These are phyloP conservation scores for Protea cynaroides DNA, from an alignment of 164 flowering plant genomes.

Conservation along the genomic window DNA sequence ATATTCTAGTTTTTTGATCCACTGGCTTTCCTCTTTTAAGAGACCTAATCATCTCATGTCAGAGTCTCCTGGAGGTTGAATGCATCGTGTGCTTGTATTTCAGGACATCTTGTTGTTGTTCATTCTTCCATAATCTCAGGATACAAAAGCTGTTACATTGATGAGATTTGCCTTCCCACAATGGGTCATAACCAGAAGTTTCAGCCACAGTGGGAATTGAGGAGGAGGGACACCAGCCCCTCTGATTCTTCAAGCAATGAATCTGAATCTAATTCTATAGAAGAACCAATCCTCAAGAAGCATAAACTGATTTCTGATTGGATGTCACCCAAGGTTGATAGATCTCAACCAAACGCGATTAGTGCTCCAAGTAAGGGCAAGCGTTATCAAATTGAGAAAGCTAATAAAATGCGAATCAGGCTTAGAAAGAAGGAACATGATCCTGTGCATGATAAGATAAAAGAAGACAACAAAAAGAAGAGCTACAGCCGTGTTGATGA, in stretches of 20 bases:
- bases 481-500: constrained; percentile 9
- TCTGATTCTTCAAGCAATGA: constrained; percentile 33
- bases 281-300: constrained; percentile 27
- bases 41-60: constrained; percentile 1
- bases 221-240: constrained; percentile 26
- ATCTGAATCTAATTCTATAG: constrained; percentile 16
- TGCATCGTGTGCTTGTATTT: neutral
- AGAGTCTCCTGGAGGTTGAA: constrained; percentile 8
- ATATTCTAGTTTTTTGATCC: neutral
- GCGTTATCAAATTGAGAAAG: constrained; percentile 6
- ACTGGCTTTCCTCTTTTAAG: neutral
- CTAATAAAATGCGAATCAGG: constrained; percentile 8
- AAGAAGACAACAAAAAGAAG: constrained; percentile 12
- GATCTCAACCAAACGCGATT: constrained; percentile 5
- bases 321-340: constrained; percentile 13
- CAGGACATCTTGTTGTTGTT: neutral
- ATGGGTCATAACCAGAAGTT: constrained; percentile 22
- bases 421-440: constrained; percentile 11
- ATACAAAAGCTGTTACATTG: neutral
- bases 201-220: constrained; percentile 37
- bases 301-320: constrained; percentile 19
- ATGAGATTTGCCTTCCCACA: constrained; percentile 1
- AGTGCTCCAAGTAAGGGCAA: neutral
- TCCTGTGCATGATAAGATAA: neutral
- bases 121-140: neutral